Evolutionary conservation across 148 eudicot species (phyloP).

Genomic region (Heliamphora exappendiculata): DNA sequence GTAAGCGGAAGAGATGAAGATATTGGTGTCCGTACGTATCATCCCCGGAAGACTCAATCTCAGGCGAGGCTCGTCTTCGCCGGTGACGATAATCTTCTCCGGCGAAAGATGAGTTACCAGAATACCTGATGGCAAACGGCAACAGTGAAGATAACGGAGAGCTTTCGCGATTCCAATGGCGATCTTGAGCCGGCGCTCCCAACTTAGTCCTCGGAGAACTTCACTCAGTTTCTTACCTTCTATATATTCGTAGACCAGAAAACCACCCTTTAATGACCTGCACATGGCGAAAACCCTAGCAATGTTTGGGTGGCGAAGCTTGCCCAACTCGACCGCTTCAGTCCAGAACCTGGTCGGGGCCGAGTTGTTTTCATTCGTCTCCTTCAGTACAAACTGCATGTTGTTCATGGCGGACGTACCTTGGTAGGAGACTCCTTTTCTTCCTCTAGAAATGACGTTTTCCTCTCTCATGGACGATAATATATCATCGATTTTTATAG

Average conservation of each 20-base stretch:
- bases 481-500: slow-evolving; percentile 34
- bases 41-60: slow-evolving; percentile 34
- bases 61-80: slow-evolving; percentile 42
- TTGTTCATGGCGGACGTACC: slow-evolving; percentile 22
- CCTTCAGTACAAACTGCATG: slow-evolving; percentile 30
- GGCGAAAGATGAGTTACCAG: slow-evolving; percentile 50
- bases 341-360: slow-evolving; percentile 22
- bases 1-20: slow-evolving; percentile 45
- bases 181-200: slow-evolving; percentile 45
- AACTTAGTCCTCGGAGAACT: slow-evolving; percentile 33
- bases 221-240: slow-evolving; percentile 55
- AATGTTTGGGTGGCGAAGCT: slow-evolving; percentile 49
- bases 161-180: slow-evolving; percentile 62
- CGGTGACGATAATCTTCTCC: slow-evolving; percentile 41
- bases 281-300: slow-evolving; percentile 43
- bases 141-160: slow-evolving; percentile 43
- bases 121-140: slow-evolving; percentile 29
- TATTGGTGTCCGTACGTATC: slow-evolving; percentile 28
- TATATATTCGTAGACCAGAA: slow-evolving; percentile 44
- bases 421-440: slow-evolving; percentile 17
- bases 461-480: slow-evolving; percentile 24
- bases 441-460: slow-evolving; percentile 20
- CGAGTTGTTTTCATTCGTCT: slow-evolving; percentile 14
- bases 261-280: slow-evolving; percentile 33
- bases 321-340: slow-evolving; percentile 31